A percentile compares a stretch with the other conserved stretches of the same genome.
Evolutionary conservation across 2,329 filamentous ascomycete genomes (phyloP).

Genomic region (Penicillium sp.): DNA sequence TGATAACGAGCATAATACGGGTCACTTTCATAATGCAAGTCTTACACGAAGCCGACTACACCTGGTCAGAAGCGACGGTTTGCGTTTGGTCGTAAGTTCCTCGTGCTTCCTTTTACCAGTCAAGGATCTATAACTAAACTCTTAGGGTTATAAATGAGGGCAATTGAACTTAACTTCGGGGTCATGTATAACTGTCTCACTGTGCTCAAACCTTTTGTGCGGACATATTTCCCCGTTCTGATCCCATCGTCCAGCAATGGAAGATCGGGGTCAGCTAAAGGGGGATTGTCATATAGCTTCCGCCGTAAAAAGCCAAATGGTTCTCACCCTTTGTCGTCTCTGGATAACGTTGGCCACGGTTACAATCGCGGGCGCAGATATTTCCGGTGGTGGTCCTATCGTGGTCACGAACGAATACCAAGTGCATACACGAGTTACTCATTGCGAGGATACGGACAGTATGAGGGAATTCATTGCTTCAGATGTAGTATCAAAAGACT

Average conservation of each 20-base stretch:
- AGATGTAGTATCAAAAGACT: not conserved
- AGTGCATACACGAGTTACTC: not conserved
- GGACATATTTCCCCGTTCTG: not conserved
- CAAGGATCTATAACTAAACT: not conserved
- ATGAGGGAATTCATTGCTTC: not conserved
- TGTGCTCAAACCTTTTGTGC: not conserved
- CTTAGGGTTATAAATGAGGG: not conserved
- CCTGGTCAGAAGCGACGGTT: not conserved
- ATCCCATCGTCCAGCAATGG: not conserved
- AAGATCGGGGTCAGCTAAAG: not conserved
- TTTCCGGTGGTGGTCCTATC: not conserved
- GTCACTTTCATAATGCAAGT: constrained; percentile 1
- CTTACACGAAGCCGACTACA: not conserved
- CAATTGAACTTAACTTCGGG: constrained; percentile 2
- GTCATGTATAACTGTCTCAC: not conserved
- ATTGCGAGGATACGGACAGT: not conserved
- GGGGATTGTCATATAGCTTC: not conserved
- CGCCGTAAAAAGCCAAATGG: not conserved
- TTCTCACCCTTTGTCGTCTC: not conserved
- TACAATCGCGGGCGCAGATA: not conserved
- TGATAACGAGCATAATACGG: constrained; percentile 1
- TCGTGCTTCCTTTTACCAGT: not conserved
- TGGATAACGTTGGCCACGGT: not conserved
- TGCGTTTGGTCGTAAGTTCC: constrained; percentile 3
- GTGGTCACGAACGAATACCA: not conserved